Percentiles rank a stretch among this genome's conserved stretches.
Evolutionary conservation across 345 rosid species (phyloP).

Genomic region (Moricandia moricandioides): DNA sequence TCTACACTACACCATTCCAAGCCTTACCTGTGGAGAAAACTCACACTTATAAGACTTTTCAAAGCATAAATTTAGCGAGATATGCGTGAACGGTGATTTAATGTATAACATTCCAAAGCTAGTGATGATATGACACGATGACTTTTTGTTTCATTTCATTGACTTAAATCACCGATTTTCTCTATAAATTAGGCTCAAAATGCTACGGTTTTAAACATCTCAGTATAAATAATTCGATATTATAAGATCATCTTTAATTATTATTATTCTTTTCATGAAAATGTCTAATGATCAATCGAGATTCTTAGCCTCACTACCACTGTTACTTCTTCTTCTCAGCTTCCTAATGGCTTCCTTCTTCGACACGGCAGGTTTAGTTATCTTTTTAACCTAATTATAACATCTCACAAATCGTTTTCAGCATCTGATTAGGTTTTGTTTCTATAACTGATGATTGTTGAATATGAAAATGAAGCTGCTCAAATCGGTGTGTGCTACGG

Average conservation of each 20-base stretch:
- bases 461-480: conserved; percentile 31
- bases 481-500: conserved; percentile 77
- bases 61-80: conserved; percentile 2
- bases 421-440: neutral
- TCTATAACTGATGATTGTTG: neutral
- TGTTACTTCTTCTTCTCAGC: conserved; percentile 20
- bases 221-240: neutral
- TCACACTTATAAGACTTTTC: conserved; percentile 31
- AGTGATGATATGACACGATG: conserved; percentile 1
- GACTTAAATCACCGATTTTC: conserved; percentile 5
- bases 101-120: conserved; percentile 26
- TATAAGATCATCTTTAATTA: neutral
- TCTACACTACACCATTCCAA: no score
- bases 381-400: neutral
- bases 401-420: neutral
- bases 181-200: conserved; percentile 27
- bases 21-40: conserved; percentile 8
- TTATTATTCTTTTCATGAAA: neutral
- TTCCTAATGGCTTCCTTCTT: conserved; percentile 31
- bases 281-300: conserved; percentile 17
- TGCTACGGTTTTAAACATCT: neutral
- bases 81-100: conserved; percentile 10
- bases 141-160: conserved; percentile 27
- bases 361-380: conserved; percentile 32
- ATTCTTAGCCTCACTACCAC: conserved; percentile 12